These are phyloP conservation scores for Saccharomycopsis crataegensis DNA, from an alignment of 1,139 yeast species.

Conservation along the genomic window DNA sequence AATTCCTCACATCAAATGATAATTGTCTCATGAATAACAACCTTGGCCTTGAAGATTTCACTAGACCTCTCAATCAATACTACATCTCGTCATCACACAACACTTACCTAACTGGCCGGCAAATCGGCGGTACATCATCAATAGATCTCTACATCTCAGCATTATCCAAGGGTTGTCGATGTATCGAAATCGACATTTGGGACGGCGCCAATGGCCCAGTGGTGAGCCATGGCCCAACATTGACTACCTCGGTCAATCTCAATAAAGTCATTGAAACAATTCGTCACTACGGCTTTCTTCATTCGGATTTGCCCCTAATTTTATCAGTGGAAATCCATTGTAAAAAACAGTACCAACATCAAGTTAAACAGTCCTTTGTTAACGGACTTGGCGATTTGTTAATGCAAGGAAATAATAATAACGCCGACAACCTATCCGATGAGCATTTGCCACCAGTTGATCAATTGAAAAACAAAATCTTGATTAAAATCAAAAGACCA, in stretches of 20 bases:
- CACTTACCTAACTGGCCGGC: slow-evolving; percentile 83
- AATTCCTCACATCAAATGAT: neutral
- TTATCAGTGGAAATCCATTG: slow-evolving; percentile 87
- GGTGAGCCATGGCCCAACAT: slow-evolving; percentile 82
- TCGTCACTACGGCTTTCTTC: slow-evolving; percentile 75
- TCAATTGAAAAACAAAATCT: slow-evolving; percentile 57
- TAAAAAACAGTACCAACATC: slow-evolving; percentile 52
- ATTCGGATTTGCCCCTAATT: slow-evolving; percentile 78
- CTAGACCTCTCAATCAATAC: slow-evolving; percentile 69
- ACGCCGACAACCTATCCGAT: slow-evolving; percentile 19
- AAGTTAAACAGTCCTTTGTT: slow-evolving; percentile 44
- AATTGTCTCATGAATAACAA: neutral
- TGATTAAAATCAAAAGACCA: slow-evolving; percentile 70
- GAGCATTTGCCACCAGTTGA: slow-evolving; percentile 60
- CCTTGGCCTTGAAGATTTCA: neutral
- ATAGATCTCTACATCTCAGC: slow-evolving; percentile 89
- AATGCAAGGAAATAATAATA: slow-evolving; percentile 36
- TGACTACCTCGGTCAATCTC: slow-evolving; percentile 68
- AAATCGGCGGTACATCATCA: slow-evolving; percentile 85
- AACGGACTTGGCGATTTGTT: slow-evolving; percentile 55
- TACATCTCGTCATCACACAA: slow-evolving; percentile 91
- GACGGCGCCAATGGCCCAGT: slow-evolving; percentile 78
- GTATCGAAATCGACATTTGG: slow-evolving; percentile 94
- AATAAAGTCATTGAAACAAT: slow-evolving; percentile 64
- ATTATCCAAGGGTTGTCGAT: slow-evolving; percentile 84